Evolutionary conservation across 805 yeast genomes (phyloP).

Genomic region (Grigorovia transvaalensis): DNA sequence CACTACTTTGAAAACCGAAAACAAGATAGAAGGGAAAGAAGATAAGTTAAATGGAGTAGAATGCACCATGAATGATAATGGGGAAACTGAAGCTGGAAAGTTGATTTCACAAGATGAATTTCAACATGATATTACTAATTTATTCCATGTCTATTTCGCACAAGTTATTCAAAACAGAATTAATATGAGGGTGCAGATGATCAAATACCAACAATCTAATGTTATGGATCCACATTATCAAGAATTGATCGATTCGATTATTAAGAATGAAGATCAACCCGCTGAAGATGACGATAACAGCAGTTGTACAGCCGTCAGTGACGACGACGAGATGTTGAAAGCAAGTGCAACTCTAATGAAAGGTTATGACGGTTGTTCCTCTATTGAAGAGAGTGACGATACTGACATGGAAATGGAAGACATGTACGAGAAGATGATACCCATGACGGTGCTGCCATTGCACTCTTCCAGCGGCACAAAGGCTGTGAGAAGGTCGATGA

Average conservation of each 20-base stretch:
- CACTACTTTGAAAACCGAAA: background rate
- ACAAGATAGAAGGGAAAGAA: background rate
- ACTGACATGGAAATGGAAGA: background rate
- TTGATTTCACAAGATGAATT: slow-evolving; percentile 1
- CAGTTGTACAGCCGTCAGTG: slow-evolving; percentile 1
- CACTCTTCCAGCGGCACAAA: background rate
- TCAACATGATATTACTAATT: background rate
- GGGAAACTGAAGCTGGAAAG: background rate
- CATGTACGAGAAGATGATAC: background rate
- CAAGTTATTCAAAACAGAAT: slow-evolving; percentile 21
- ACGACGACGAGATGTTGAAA: background rate
- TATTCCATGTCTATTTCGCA: slow-evolving; percentile 18
- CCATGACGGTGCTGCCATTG: background rate
- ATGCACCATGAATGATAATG: background rate
- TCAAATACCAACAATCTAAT: slow-evolving; percentile 13
- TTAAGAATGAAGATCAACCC: slow-evolving; percentile 2
- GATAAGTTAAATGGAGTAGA: background rate
- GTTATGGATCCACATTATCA: slow-evolving; percentile 7
- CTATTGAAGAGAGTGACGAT: background rate
- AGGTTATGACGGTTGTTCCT: background rate
- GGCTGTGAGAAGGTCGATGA: slow-evolving; percentile 20
- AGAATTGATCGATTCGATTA: slow-evolving; percentile 1
- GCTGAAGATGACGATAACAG: slow-evolving; percentile 5
- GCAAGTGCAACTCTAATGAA: background rate
- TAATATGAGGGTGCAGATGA: slow-evolving; percentile 19